phyloP scores from a whole-genome alignment of 306 rosid species.

The Ochetophila trinervis region DNA sequence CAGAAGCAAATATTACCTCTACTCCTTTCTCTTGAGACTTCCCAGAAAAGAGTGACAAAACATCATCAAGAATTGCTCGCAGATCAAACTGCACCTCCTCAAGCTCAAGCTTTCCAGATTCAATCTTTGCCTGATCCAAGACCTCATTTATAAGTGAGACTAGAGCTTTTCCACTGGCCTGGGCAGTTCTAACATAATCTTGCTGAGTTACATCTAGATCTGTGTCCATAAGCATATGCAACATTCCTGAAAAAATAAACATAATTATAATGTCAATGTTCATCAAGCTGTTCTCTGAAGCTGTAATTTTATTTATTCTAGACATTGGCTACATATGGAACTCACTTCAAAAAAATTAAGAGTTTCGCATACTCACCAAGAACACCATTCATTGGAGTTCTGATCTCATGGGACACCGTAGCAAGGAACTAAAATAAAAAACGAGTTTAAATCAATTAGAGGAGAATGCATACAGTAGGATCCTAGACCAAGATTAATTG shows the following conservation, averaged over 20 bases:
- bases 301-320: background rate
- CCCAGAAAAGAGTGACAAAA: conserved; percentile 83
- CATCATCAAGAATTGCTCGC: conserved; percentile 78
- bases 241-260: conserved; percentile 73
- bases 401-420: conserved; percentile 96
- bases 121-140: conserved; percentile 96
- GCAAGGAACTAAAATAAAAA: conserved; percentile 70
- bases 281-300: conserved; percentile 13
- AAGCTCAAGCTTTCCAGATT: conserved; percentile 93
- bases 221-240: conserved; percentile 97
- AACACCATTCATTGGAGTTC: conserved; percentile 99
- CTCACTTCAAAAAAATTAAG: background rate
- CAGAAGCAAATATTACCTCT: conserved; percentile 60
- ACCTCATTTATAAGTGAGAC: conserved; percentile 92
- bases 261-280: conserved; percentile 18
- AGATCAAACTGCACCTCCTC: conserved; percentile 81
- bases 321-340: conserved; percentile 13
- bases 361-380: conserved; percentile 58
- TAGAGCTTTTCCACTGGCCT: conserved; percentile 91
- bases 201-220: conserved; percentile 83
- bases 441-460: conserved; percentile 26
- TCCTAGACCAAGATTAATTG: conserved; percentile 15
- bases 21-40: conserved; percentile 93
- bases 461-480: conserved; percentile 12
- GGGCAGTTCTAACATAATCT: conserved; percentile 87